Evolutionary conservation across 495 filamentous ascomycete genomes (phyloP), one percentile per base, ranked within the genome.

Genomic region (Viridothelium virens): DNA sequence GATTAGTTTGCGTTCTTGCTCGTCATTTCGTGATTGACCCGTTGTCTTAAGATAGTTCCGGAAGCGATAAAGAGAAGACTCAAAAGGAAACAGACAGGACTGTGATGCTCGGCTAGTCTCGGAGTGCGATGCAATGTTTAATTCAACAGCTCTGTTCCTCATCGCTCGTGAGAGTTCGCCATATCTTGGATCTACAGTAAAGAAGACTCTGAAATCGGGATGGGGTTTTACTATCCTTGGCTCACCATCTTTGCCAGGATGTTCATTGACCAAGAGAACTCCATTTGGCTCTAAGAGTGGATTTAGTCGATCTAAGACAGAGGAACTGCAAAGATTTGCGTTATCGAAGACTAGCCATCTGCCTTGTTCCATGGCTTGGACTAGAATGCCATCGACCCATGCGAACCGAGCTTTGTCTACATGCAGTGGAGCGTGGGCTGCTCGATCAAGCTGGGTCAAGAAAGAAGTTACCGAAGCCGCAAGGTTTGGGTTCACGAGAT

Each of bases 91-190:
- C 31, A 59, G 31, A 18, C 67, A 71, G 3, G 48, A 18, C 9
- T 61, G 25, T 38, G 38, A 34, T 14, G 33, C 18, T 53, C 12
- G 25, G 25, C 3, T 18, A 31, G 16, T 56, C 6, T 3, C 18
- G 0, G n/a, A 14, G 2, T 14, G 63, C 16, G 70, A 37, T 10
- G 69, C 74, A 65, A 99, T 80, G 69, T 86, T 96, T 6, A 99
- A 87, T 75, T 99, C 95, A 62, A 96, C 81, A 65, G 91, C 90
- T 72, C 95, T 84, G 75, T 99, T 99, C 63, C 95, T 83, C 95
- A 99, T 97, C 2, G 95, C 95, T 65, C 93, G 83, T 7, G 95
- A 97, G 34, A 99, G 81, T 73, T 99, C 95, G 10, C 95, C 95
- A 76, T 96, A 88, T 34, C 86, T 86, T 56, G 95, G 87, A 75